Base-by-base conservation (phyloP, 1,139 yeast genomes). In the Geotrichum restrictum region DNA sequence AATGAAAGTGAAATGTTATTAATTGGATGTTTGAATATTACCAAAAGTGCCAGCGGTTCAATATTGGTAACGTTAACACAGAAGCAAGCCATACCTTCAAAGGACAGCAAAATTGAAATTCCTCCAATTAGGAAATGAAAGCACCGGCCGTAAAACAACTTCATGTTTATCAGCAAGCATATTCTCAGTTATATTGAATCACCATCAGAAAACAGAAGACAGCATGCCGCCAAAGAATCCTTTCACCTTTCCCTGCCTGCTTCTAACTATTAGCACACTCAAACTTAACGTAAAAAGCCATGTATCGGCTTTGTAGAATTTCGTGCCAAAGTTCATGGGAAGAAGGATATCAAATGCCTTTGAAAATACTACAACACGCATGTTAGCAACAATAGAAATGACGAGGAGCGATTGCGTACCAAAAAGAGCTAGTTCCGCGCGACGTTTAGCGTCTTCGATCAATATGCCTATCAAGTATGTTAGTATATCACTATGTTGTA, bases 401-500 rank as follows among this genome's bases (percentile, higher is more conserved):
- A 2, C 18, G 14, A 37, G 40, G n/a, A 34, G 10, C 5, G 16
- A 37, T 21, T 18, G 49, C 59, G 1, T 55, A 57, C 60, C 70
- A 60, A 74, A 74, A 18, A 74, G 61, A 0, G 76, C 70, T 53
- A 74, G 67, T 57, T 74, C 78, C 24, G 74, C 70, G 36, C 76
- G 64, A 32, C 78, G 61, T 48, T 62, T 61, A 1, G 70, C 62
- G 16, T 62, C 66, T 55, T 74, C 77, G 6, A 74, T 59, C 24
- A 72, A 59, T 6, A 73, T 65, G 44, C 49, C 48, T 44, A 31
- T 10, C 22, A 22, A 6, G 29, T 42, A 7, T 16, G 34, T 13
- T 29, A 42, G 33, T 14, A 42, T 21, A 38, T 16, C 14, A 37
- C n/a, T 32, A n/a, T n/a, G n/a, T n/a, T 32, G 36, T 32, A 32